A percentile compares a stretch with the other conserved stretches of the same genome.
Evolutionary conservation across 495 filamentous ascomycete species (phyloP).

Genomic region (Neurospora tetrasperma): DNA sequence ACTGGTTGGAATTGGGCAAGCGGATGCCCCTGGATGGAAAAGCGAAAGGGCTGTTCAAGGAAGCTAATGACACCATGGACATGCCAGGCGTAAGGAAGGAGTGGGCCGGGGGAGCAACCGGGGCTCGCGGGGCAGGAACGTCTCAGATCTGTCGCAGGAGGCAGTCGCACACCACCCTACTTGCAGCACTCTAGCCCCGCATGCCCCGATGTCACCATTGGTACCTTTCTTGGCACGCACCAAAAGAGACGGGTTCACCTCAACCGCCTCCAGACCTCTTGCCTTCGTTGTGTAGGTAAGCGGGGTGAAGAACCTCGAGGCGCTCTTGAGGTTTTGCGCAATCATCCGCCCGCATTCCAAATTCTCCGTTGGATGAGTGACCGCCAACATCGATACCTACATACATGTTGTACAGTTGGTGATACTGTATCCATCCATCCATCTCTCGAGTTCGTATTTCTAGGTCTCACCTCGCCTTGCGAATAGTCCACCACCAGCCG

Average conservation of each 20-base stretch:
- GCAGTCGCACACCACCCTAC: slow-evolving; percentile 1
- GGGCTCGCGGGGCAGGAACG: not conserved
- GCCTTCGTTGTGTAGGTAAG: not conserved
- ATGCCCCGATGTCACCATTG: not conserved
- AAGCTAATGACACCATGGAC: not conserved
- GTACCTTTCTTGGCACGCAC: not conserved
- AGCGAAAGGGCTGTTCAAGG: not conserved
- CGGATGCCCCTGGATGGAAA: not conserved
- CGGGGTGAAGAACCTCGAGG: not conserved
- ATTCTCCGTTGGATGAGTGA: not conserved
- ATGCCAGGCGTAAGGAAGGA: not conserved
- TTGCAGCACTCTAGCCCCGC: not conserved
- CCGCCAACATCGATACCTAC: not conserved
- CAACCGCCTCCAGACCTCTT: not conserved
- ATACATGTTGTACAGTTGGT: not conserved
- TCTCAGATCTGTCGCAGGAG: not conserved
- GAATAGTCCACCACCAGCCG: not conserved
- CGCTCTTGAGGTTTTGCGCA: not conserved
- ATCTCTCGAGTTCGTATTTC: not conserved
- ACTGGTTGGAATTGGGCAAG: not conserved
- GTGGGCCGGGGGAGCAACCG: not conserved
- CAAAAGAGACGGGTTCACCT: not conserved
- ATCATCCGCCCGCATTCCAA: not conserved
- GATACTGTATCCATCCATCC: not conserved
- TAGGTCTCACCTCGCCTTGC: not conserved